Evolutionary conservation across 768 basidiomycete species (phyloP).

Genomic region (Kwoniella newhampshirensis): DNA sequence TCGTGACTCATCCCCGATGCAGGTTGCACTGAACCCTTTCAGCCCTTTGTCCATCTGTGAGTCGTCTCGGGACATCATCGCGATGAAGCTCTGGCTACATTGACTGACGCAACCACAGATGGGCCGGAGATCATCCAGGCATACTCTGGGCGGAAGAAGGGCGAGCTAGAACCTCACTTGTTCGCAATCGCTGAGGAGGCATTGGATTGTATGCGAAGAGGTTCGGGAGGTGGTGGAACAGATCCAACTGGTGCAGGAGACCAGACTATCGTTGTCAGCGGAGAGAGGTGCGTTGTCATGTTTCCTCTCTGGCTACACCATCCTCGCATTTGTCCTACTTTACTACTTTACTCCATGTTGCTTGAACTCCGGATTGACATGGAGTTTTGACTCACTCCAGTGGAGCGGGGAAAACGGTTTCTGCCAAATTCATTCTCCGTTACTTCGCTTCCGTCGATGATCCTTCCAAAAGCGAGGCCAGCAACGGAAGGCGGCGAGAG

Average conservation of each 20-base stretch:
- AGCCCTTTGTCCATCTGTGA: constrained; percentile 84
- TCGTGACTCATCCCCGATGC: not conserved
- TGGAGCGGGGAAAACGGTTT: constrained; percentile 99
- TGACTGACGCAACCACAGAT: constrained; percentile 53
- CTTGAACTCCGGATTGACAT: no score
- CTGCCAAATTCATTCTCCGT: constrained; percentile 98
- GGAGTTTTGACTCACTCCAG: constrained; percentile 58
- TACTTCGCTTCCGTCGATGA: constrained; percentile 97
- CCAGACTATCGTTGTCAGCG: constrained; percentile 98
- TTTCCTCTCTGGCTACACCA: not conserved
- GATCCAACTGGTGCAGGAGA: constrained; percentile 70
- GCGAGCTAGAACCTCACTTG: constrained; percentile 93
- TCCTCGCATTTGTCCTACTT: no score
- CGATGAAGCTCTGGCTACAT: no score
- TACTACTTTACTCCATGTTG: no score
- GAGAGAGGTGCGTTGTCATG: constrained; percentile 72
- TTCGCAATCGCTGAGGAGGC: constrained; percentile 99
- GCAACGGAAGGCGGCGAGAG: constrained; percentile 67
- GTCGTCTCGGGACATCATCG: constrained; percentile 4
- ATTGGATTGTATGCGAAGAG: constrained; percentile 89
- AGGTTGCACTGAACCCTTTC: constrained; percentile 96
- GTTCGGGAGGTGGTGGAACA: constrained; percentile 48
- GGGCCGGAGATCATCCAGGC: constrained; percentile 96
- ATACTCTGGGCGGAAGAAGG: constrained; percentile 85
- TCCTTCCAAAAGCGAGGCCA: constrained; percentile 66